Percentiles rank a stretch among this genome's conserved stretches.
Evolutionary conservation across 352 stramenopile species (phyloP).

Genomic region (Phytophthora sp.): DNA sequence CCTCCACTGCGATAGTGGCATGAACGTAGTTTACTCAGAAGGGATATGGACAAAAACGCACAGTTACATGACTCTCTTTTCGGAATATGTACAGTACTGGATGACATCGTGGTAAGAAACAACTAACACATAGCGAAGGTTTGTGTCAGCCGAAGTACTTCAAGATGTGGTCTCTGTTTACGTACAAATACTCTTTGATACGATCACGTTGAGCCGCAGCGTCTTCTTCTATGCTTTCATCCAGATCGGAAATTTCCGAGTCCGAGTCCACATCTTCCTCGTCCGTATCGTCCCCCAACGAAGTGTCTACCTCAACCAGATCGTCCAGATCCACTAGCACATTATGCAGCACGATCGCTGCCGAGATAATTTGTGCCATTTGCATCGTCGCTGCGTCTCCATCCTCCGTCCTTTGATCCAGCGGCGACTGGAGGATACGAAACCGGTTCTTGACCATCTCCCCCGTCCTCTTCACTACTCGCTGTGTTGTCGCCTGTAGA

Average conservation of each 20-base stretch:
- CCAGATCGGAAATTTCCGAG: constrained; percentile 24
- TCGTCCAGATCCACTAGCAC: constrained; percentile 25
- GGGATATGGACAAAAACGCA: no score
- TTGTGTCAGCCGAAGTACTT: constrained; percentile 20
- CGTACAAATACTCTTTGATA: constrained; percentile 29
- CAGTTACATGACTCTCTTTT: no score
- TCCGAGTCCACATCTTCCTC: constrained; percentile 29
- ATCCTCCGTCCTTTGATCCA: constrained; percentile 27
- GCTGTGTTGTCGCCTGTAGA: constrained; percentile 19
- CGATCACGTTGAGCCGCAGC: constrained; percentile 11
- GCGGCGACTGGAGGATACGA: constrained; percentile 25
- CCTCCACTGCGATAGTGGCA: no score
- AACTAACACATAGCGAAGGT: neutral
- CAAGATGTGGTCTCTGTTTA: constrained; percentile 13
- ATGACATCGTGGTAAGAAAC: no score
- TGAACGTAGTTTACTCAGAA: no score
- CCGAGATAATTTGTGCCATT: constrained; percentile 33
- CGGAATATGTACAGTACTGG: no score
- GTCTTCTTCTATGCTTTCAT: constrained; percentile 22
- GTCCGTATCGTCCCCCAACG: constrained; percentile 27
- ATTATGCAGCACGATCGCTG: constrained; percentile 29
- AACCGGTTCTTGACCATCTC: constrained; percentile 37
- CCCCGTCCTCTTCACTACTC: constrained; percentile 17
- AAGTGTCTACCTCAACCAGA: constrained; percentile 22
- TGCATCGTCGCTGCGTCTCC: constrained; percentile 27